Evolutionary conservation across 306 rosid genomes (phyloP).

Genomic region (Citrullus amarus): DNA sequence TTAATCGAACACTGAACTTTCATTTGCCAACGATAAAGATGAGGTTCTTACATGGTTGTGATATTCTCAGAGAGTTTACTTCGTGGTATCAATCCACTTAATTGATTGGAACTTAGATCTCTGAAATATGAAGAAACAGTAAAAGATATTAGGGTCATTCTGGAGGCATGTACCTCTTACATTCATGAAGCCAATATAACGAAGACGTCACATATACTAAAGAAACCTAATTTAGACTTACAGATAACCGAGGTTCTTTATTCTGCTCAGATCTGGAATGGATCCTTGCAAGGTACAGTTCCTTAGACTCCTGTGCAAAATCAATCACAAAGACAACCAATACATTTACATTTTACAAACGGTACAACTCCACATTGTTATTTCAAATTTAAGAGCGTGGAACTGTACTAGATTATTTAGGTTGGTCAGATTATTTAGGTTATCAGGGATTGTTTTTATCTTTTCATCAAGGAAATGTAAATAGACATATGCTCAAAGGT

Average conservation of each 20-base stretch:
- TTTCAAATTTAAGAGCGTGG: neutral
- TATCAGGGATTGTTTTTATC: too few relatives aligned
- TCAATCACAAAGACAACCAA: conserved; percentile 10
- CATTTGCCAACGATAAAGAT: neutral
- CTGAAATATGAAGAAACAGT: conserved; percentile 31
- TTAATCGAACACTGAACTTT: neutral
- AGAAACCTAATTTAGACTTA: conserved; percentile 31
- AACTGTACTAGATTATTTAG: too few relatives aligned
- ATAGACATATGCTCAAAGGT: too few relatives aligned
- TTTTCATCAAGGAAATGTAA: too few relatives aligned
- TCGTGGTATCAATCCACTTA: conserved; percentile 58
- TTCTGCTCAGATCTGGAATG: conserved; percentile 68
- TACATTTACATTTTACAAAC: neutral
- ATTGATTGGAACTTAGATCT: conserved; percentile 69
- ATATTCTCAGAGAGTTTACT: conserved; percentile 41
- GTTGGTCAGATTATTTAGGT: too few relatives aligned
- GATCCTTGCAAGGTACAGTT: conserved; percentile 75
- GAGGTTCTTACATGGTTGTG: conserved; percentile 69
- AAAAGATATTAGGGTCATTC: conserved; percentile 6
- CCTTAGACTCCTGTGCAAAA: conserved; percentile 60
- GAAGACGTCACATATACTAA: neutral
- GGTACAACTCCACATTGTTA: neutral
- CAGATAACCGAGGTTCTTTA: conserved; percentile 48
- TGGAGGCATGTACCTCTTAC: neutral
- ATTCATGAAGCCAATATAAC: neutral